Conservation (phyloP, 2,329 filamentous ascomycete species). For the Conoideocrella luteorostrata region DNA sequence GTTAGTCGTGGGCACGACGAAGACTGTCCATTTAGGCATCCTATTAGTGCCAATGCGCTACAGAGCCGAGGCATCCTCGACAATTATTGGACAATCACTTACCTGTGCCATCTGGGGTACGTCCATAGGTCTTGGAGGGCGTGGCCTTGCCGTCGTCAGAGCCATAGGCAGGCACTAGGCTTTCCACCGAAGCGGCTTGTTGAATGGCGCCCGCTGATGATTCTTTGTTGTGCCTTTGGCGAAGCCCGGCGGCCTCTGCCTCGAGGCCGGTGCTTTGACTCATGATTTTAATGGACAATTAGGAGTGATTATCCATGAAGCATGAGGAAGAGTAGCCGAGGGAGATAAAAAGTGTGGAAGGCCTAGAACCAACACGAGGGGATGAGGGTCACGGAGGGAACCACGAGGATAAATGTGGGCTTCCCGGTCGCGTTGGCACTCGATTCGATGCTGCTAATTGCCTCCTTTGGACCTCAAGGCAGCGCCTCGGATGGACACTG, state of each 20-base stretch:
- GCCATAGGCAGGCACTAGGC: not conserved
- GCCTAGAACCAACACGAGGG: not conserved
- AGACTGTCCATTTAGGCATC: slow-evolving; percentile 52
- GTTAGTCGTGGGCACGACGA: slow-evolving; percentile 90
- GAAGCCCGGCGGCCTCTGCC: slow-evolving; percentile 5
- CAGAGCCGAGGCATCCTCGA: not conserved
- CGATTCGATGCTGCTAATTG: not conserved
- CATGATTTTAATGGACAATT: slow-evolving; percentile 1
- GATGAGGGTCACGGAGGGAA: not conserved
- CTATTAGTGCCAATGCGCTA: slow-evolving; percentile 9
- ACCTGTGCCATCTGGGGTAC: slow-evolving; percentile 88
- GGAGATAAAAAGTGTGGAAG: not conserved
- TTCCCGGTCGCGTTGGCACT: not conserved
- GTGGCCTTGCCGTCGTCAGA: slow-evolving; percentile 9
- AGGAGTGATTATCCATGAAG: not conserved
- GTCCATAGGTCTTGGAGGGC: slow-evolving; percentile 67
- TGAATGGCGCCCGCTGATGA: not conserved
- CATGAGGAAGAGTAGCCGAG: not conserved
- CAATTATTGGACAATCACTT: slow-evolving; percentile 33
- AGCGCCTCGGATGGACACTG: not conserved
- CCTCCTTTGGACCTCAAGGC: not conserved
- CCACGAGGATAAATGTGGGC: slow-evolving; percentile 4
- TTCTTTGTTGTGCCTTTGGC: slow-evolving; percentile 4
- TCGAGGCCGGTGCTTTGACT: not conserved
- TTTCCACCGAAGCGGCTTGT: not conserved